Evolutionary conservation across 2,329 filamentous ascomycete species (phyloP), one percentile per base, ranked within the genome.

Genomic region (Ascochyta lentis): DNA sequence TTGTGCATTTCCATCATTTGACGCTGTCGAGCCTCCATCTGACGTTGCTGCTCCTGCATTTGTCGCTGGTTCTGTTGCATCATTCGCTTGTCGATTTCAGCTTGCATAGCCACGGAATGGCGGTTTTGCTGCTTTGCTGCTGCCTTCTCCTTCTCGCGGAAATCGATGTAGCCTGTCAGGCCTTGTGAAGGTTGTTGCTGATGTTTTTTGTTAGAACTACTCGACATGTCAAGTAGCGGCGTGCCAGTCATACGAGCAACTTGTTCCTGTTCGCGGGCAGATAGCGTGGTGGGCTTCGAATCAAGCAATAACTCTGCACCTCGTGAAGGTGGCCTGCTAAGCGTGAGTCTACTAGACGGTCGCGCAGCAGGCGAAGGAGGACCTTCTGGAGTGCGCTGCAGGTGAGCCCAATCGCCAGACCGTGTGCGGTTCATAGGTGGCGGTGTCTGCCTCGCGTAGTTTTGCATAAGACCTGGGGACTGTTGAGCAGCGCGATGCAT

Each of bases 221-320:
- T 74, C 4, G 83, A 84, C 71, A 96, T 79, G 55, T 84, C 86
- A 65, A 96, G 84, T 45, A 96, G 79, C 0, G 92, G 90, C 0
- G 86, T 87, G 1, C 90, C 90, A 0, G 92, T 96, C 64, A 91
- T 82, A 34, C 90, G 86, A 9, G 92, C 90, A n/a, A 96, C 84
- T 64, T 96, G 89, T 76, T 96, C 91, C 72, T 96, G 92, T 74
- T 96, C 92, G 15, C 89, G 86, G 16, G 92, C 92, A 19, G 90
- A 92, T n/a, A 96, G 81, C 54, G 88, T 84, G 0, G 79, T 77
- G 8, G 84, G 81, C 23, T 83, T 76, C 61, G 86, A 81, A 44
- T 79, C 79, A 19, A 89, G 74, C 53, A 83, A 70, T 4, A 76
- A 73, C 37, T 78, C 81, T 9, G 87, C 81, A 10, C 85, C 84